These are phyloP conservation scores for Colletotrichum trifolii DNA, from an alignment of 2,329 filamentous ascomycete genomes.

Conservation along the genomic window DNA sequence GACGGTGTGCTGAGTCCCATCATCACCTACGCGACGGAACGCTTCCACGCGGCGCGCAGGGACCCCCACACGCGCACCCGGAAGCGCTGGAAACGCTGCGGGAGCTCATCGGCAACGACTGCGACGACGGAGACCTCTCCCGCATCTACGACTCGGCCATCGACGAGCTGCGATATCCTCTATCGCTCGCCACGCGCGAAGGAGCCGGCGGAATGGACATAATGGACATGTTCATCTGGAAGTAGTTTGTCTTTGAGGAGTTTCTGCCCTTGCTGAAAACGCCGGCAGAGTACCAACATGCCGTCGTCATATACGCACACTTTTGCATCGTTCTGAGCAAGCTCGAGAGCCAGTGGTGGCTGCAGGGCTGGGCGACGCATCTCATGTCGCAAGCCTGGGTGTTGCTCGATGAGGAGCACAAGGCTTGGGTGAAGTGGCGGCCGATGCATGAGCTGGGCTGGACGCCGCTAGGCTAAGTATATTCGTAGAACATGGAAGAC, in stretches of 20 bases:
- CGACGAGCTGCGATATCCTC: slow-evolving; percentile 33
- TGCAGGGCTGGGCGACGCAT: slow-evolving; percentile 49
- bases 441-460: slow-evolving; percentile 40
- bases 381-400: slow-evolving; percentile 46
- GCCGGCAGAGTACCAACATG: slow-evolving; percentile 40
- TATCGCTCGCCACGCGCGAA: slow-evolving; percentile 21
- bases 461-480: slow-evolving; percentile 27
- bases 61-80: slow-evolving; percentile 5
- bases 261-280: slow-evolving; percentile 48
- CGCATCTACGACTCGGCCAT: slow-evolving; percentile 36
- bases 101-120: slow-evolving; percentile 31
- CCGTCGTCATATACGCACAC: slow-evolving; percentile 49
- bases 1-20: slow-evolving; percentile 34
- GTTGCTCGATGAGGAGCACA: slow-evolving; percentile 48
- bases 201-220: slow-evolving; percentile 42
- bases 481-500: not conserved
- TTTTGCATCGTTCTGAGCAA: slow-evolving; percentile 48
- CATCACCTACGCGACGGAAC: slow-evolving; percentile 39
- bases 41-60: slow-evolving; percentile 37
- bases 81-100: slow-evolving; percentile 37
- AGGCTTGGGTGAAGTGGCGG: slow-evolving; percentile 46
- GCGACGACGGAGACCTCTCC: slow-evolving; percentile 34
- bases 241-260: slow-evolving; percentile 48
- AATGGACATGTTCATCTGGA: slow-evolving; percentile 53
- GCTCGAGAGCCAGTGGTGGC: slow-evolving; percentile 48